Evolutionary conservation across 1,284 basidiomycete genomes (phyloP), one percentile per base, ranked within the genome.

Genomic region (Marasmius sp.): DNA sequence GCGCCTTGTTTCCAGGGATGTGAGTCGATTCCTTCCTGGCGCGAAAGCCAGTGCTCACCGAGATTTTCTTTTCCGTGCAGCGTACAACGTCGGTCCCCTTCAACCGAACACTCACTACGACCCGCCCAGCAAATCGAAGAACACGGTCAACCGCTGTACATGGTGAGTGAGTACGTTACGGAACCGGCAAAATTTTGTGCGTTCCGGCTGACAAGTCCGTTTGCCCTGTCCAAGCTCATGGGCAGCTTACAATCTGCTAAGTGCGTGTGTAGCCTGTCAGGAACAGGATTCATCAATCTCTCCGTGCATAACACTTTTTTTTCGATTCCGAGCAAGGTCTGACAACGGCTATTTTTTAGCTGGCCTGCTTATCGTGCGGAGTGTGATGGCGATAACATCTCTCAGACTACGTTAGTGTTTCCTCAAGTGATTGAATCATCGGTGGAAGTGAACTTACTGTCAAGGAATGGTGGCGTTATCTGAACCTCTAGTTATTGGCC

Each of bases 251-350:
- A 66, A 66, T 49, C 39, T 65, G 7, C 43, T 65, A 9, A 48
- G 56, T n/a, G 66, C 57, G 16, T 67, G 64, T 39, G 61, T 62
- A 3, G 64, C 56, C 10, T 64, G 64, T 48, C 66, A 67, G 43
- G 58, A 47, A 16, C 9, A n/a, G 38, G 12, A n/a, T 7, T n/a
- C 14, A 38, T 61, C 59, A 12, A 57, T 33, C 22, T 36, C 54
- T 51, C 43, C 41, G 65, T 62, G 27, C 22, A 18, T 64, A 18
- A 18, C 59, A 52, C 36, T 16, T 37, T 49, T 37, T 49, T 34
- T n/a, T 34, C 9, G 18, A 12, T 57, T 57, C 54, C 27, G 27
- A 27, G 22, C 14, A 47, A 37, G n/a, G 38, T 51, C 48, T 16
- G 34, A 22, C 20, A 50, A 16, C 38, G 37, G 3, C 37, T 22